Evolutionary conservation across 352 stramenopile genomes (phyloP), one percentile per base, ranked within the genome.

Genomic region (Globisporangium carolinianum): DNA sequence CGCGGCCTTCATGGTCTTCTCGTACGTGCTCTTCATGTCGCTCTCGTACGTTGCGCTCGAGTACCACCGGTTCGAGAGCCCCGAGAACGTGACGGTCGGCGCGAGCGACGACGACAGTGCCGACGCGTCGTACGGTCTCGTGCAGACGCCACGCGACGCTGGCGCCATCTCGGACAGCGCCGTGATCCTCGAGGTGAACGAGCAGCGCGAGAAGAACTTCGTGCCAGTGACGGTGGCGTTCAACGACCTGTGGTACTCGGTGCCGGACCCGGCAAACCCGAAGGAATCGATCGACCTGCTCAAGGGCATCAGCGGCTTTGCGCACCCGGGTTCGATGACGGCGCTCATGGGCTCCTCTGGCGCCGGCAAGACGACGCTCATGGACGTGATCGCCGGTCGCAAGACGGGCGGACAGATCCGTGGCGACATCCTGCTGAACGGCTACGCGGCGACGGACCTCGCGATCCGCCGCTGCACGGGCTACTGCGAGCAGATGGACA

Each of bases 321-420:
- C 79, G 8, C 35, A 58, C 2, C 84, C 83, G 0, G 76, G 79
- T 0, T 70, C 66, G 1, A 73, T 91, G n/a, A 87, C 79, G 1
- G 83, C 83, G 0, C 61, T 95, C 32, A 91, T 91, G 77, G 85
- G 85, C 1, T 73, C 68, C 3, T 84, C 74, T 0, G 86, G 87
- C 47, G 84, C 88, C 36, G 91, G 94, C 2, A 98, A 98, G 71
- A 98, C 94, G 11, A 98, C 95, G 4, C 75, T 98, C 6, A 91
- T 98, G 68, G 93, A 98, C 67, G 93, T 98, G 6, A 91, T 99
- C 53, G 90, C 95, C 8, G 76, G 95, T 11, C 77, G 95, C 46
- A 98, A 98, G 72, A 95, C 76, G 2, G 78, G 75, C 24, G 95
- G 95, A 12, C 78, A 58, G 15, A 89, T 98, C 51, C 69, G 66